A percentile compares a stretch with the other conserved stretches of the same genome.
Evolutionary conservation across 139 green algal species (phyloP).

Genomic region (Haematococcus lacustris): DNA sequence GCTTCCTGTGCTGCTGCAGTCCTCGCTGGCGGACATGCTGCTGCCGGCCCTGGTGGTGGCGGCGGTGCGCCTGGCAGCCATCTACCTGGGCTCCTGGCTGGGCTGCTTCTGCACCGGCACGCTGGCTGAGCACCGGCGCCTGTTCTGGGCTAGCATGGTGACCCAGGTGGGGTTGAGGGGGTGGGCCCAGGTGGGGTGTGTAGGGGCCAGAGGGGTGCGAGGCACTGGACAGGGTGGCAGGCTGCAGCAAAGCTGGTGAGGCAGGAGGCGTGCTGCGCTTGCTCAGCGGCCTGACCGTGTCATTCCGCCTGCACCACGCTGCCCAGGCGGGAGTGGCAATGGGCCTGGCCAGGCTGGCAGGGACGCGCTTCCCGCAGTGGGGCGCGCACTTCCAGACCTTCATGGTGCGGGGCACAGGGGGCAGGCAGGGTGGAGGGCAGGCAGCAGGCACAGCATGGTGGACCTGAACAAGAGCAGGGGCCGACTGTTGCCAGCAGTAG

Average conservation of each 20-base stretch:
- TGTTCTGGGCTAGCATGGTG: conserved; percentile 74
- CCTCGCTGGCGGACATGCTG: conserved; percentile 48
- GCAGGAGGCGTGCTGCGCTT: too few relatives aligned
- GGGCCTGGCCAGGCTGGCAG: conserved; percentile 67
- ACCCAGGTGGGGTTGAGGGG: conserved; percentile 69
- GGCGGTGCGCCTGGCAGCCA: conserved; percentile 44
- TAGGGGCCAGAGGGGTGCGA: too few relatives aligned
- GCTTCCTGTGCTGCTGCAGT: conserved; percentile 26
- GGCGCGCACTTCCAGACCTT: conserved; percentile 68
- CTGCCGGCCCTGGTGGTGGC: conserved; percentile 50
- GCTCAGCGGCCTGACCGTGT: too few relatives aligned
- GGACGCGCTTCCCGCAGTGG: conserved; percentile 60
- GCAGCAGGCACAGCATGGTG: too few relatives aligned
- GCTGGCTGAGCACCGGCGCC: conserved; percentile 24
- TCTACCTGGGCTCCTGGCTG: conserved; percentile 54
- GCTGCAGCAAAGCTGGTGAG: too few relatives aligned
- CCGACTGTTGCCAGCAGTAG: too few relatives aligned
- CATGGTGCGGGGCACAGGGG: too few relatives aligned
- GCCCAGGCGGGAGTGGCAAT: conserved; percentile 73
- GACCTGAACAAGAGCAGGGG: too few relatives aligned
- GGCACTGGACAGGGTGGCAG: too few relatives aligned
- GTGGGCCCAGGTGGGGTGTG: neutral
- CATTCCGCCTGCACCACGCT: too few relatives aligned
- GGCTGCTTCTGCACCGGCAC: conserved; percentile 43
- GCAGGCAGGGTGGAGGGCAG: too few relatives aligned